Evolutionary conservation across 441 rosid species (phyloP), one percentile per base, ranked within the genome.

Genomic region (Gossypium schwendimanii): DNA sequence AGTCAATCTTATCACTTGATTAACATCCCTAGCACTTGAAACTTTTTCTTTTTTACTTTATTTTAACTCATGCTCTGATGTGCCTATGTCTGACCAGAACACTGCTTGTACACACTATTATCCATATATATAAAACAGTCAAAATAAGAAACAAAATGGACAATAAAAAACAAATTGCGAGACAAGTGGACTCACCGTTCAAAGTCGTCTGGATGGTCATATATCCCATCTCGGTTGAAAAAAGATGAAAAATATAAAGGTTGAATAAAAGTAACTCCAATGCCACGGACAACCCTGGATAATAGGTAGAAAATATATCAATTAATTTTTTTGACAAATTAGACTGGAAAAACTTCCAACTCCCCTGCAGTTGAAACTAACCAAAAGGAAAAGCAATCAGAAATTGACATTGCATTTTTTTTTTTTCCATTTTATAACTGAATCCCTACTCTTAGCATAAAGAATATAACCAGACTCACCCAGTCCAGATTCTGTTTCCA

Each of bases 401-500:
- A 62, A 54, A 71, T 65, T 45, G 54, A 23, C 39, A 45, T 10
- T 15, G 12, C 12, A 17, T 6, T 63, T 36, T 36, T 36, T 47
- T 47, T 66, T 7, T n/a, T n/a, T n/a, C 55, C 31, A 47, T n/a
- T 66, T 8, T 66, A 23, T 49, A 3, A 9, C 62, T n/a, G 21
- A 50, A 75, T 64, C 28, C 23, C 21, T 72, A 70, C 18, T 74
- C 28, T 57, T 65, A 73, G 17, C 33, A 69, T 8, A 41, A 60
- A 21, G 31, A 69, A 67, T 17, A 49, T 17, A 54, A 62, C 20
- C 26, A 57, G 61, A 75, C 93, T 83, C 73, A 92, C 97, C 97
- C 96, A 41, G 86, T 90, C 97, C 97, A 92, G 65, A 92, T 88
- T 79, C 73, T 86, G 81, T 92, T 92, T 69, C 85, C 89, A 81